Percentiles rank a stretch among this genome's conserved stretches.
phyloP scores from a whole-genome alignment of 805 yeast genomes.

The Candida andamanensis region DNA sequence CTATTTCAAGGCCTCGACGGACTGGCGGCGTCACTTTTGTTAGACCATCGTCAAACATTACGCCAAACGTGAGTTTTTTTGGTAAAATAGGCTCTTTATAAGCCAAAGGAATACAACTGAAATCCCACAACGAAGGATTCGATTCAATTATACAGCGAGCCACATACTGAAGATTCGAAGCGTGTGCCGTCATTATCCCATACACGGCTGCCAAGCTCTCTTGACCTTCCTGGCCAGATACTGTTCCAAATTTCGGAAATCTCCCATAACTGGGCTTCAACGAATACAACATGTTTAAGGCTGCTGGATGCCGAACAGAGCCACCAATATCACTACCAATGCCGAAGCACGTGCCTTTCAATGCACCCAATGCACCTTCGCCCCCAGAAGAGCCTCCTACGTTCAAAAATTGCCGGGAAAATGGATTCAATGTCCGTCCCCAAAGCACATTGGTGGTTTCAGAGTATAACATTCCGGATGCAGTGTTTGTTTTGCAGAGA shows the following conservation, averaged over 20 bases:
- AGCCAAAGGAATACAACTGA: slow-evolving; percentile 38
- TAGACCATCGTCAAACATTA: slow-evolving; percentile 57
- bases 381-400: slow-evolving; percentile 53
- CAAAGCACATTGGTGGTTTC: slow-evolving; percentile 40
- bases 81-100: slow-evolving; percentile 26
- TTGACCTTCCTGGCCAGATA: slow-evolving; percentile 56
- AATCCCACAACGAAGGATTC: slow-evolving; percentile 54
- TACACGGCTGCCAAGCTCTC: slow-evolving; percentile 63
- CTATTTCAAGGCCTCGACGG: slow-evolving; percentile 17
- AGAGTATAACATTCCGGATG: slow-evolving; percentile 47
- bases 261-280: slow-evolving; percentile 18
- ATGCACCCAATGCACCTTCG: slow-evolving; percentile 44
- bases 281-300: slow-evolving; percentile 37
- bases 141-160: slow-evolving; percentile 41
- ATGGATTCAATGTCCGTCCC: slow-evolving; percentile 45
- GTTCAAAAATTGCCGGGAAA: slow-evolving; percentile 36
- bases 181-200: slow-evolving; percentile 61
- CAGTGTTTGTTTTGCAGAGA: slow-evolving; percentile 50
- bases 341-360: slow-evolving; percentile 45
- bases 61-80: slow-evolving; percentile 48
- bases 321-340: slow-evolving; percentile 58
- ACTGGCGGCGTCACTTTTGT: slow-evolving; percentile 66
- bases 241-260: slow-evolving; percentile 12
- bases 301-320: slow-evolving; percentile 45
- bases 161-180: slow-evolving; percentile 57